Conservation (phyloP, 352 stramenopile species). For the Globisporangium uncinulatum region DNA sequence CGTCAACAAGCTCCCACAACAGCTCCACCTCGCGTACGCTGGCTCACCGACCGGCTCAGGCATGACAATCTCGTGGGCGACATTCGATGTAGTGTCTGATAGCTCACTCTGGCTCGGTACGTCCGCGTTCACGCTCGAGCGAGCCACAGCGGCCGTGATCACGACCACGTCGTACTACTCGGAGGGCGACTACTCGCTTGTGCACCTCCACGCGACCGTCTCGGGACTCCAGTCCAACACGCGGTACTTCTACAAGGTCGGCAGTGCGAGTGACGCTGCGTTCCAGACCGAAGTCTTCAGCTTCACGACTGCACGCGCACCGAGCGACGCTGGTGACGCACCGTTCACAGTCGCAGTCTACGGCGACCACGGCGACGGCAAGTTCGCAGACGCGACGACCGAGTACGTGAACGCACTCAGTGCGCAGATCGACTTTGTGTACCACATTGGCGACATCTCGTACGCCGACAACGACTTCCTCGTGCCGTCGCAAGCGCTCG, state of each 20-base stretch:
- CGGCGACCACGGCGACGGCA: slow-evolving; percentile 42
- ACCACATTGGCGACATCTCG: slow-evolving; percentile 70
- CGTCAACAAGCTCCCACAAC: slow-evolving; percentile 45
- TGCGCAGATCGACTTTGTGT: slow-evolving; percentile 45
- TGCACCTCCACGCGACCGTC: slow-evolving; percentile 33
- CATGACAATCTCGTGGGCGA: slow-evolving; percentile 64
- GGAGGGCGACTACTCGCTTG: slow-evolving; percentile 40
- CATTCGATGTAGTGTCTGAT: slow-evolving; percentile 32
- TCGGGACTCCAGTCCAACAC: slow-evolving; percentile 21
- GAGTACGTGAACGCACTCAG: slow-evolving; percentile 30
- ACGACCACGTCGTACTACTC: slow-evolving; percentile 36
- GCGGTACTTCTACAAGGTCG: slow-evolving; percentile 49
- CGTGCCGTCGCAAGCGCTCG: slow-evolving; percentile 16
- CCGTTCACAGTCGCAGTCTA: slow-evolving; percentile 51
- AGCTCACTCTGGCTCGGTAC: slow-evolving; percentile 39
- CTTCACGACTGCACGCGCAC: slow-evolving; percentile 29
- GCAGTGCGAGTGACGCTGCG: slow-evolving; percentile 16
- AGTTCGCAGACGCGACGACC: slow-evolving; percentile 32
- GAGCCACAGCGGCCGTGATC: slow-evolving; percentile 16
- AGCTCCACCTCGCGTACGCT: slow-evolving; percentile 57
- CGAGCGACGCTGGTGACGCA: slow-evolving; percentile 11
- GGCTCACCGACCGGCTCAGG: slow-evolving; percentile 29
- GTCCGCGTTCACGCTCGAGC: slow-evolving; percentile 17
- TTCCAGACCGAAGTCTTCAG: slow-evolving; percentile 21
- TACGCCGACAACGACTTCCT: slow-evolving; percentile 32